phyloP scores from a whole-genome alignment of 768 basidiomycete genomes.

The Favolaschia claudopus region DNA sequence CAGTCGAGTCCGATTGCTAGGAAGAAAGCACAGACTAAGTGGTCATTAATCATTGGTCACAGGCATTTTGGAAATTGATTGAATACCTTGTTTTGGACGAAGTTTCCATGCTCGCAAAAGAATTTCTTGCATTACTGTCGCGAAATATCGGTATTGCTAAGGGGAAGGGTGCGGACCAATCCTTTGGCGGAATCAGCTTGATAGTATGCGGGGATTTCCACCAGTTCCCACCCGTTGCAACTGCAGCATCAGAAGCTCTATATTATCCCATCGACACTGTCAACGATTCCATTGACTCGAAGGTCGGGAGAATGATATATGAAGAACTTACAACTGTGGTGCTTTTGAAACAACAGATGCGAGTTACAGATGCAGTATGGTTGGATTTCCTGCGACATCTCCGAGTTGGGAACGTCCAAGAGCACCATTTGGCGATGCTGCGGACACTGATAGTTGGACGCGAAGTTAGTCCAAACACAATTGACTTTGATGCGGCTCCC shows the following conservation, averaged over 20 bases:
- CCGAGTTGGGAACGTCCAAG: conserved; percentile 30
- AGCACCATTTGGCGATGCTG: conserved; percentile 36
- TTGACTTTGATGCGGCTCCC: conserved; percentile 22
- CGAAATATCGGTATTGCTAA: conserved; percentile 21
- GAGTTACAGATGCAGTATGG: conserved; percentile 41
- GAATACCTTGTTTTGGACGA: conserved; percentile 45
- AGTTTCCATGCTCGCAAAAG: conserved; percentile 41
- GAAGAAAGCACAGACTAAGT: too few species aligned
- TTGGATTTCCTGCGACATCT: conserved; percentile 35
- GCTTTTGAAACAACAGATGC: conserved; percentile 41
- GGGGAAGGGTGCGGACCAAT: neutral
- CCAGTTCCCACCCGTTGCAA: conserved; percentile 39
- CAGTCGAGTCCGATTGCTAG: too few species aligned
- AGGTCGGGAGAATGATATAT: conserved; percentile 32
- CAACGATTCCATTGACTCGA: conserved; percentile 5
- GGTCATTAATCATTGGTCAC: too few species aligned
- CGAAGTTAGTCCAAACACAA: neutral
- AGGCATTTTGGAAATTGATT: conserved; percentile 27
- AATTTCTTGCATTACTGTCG: conserved; percentile 32
- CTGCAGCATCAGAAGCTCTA: conserved; percentile 37
- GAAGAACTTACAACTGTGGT: conserved; percentile 40
- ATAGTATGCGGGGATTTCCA: conserved; percentile 44
- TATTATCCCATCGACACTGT: conserved; percentile 16
- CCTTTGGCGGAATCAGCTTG: conserved; percentile 41
- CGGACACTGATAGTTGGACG: conserved; percentile 29